Evolutionary conservation across 1,139 yeast species (phyloP).

Genomic region (Protomyces arabidopsidicola): DNA sequence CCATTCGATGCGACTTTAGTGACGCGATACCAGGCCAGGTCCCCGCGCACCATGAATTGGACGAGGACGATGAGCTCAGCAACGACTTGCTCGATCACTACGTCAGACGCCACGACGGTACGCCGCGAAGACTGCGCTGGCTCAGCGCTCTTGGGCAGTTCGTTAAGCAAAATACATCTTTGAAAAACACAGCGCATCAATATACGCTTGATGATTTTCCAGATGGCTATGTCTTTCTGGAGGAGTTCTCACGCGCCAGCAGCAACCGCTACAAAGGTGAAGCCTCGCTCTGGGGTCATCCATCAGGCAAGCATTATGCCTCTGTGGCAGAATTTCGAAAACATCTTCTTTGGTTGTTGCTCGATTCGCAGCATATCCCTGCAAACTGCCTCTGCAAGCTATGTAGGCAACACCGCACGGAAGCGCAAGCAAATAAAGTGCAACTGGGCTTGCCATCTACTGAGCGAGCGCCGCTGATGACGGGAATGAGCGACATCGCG

Average conservation of each 20-base stretch:
- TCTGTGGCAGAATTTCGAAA: background rate
- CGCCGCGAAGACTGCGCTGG: background rate
- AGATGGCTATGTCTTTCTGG: background rate
- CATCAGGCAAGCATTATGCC: background rate
- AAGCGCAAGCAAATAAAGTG: background rate
- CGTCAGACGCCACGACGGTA: background rate
- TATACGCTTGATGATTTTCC: background rate
- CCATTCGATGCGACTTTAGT: background rate
- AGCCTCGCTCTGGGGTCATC: background rate
- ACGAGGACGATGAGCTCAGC: background rate
- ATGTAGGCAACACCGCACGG: background rate
- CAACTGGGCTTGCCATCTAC: background rate
- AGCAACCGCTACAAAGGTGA: background rate
- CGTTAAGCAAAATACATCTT: background rate
- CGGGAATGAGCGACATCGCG: background rate
- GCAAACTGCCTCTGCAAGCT: background rate
- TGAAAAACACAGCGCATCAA: background rate
- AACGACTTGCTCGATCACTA: background rate
- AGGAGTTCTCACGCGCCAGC: background rate
- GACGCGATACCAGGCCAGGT: background rate
- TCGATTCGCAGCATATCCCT: background rate
- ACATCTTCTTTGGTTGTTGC: background rate
- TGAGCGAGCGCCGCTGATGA: background rate
- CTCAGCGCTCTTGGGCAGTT: background rate
- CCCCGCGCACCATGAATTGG: background rate